phyloP scores from a whole-genome alignment of 257 asterid species.

The Echites panduratus region DNA sequence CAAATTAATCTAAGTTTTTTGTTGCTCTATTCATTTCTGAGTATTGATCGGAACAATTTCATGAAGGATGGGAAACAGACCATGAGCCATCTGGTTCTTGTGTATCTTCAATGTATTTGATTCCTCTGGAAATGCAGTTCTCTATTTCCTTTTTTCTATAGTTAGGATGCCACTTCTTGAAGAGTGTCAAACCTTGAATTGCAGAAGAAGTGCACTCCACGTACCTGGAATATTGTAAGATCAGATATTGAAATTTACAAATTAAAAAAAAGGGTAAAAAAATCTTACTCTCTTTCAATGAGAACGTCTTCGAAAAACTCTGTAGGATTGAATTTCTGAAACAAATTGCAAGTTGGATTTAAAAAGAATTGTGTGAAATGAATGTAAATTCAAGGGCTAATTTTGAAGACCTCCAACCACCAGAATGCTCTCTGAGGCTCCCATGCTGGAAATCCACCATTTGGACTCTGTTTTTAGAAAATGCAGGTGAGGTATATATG shows the following conservation, averaged over 20 bases:
- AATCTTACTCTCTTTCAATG: constrained; percentile 54
- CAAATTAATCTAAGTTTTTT: neutral
- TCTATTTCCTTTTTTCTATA: constrained; percentile 42
- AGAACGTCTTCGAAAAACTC: constrained; percentile 44
- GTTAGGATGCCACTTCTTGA: constrained; percentile 33
- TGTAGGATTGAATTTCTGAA: constrained; percentile 47
- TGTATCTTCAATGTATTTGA: constrained; percentile 27
- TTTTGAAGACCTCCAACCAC: constrained; percentile 44
- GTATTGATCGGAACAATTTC: neutral
- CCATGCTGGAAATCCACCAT: constrained; percentile 59
- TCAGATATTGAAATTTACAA: neutral
- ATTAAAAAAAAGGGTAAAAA: too few relatives aligned
- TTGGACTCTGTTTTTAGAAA: constrained; percentile 24
- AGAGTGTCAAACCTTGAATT: constrained; percentile 35
- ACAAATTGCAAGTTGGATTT: neutral
- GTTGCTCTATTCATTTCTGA: neutral
- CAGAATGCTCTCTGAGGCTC: constrained; percentile 44
- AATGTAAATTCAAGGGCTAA: neutral
- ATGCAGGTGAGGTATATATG: too few relatives aligned
- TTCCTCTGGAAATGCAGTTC: constrained; percentile 30
- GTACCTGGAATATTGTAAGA: constrained; percentile 21
- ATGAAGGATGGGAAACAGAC: constrained; percentile 17
- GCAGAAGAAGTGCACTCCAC: constrained; percentile 61
- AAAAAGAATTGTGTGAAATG: neutral
- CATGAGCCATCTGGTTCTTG: constrained; percentile 55